Percentiles rank a stretch among this genome's conserved stretches.
phyloP scores from a whole-genome alignment of 495 filamentous ascomycete genomes.

The Hypoxylon trugodes region DNA sequence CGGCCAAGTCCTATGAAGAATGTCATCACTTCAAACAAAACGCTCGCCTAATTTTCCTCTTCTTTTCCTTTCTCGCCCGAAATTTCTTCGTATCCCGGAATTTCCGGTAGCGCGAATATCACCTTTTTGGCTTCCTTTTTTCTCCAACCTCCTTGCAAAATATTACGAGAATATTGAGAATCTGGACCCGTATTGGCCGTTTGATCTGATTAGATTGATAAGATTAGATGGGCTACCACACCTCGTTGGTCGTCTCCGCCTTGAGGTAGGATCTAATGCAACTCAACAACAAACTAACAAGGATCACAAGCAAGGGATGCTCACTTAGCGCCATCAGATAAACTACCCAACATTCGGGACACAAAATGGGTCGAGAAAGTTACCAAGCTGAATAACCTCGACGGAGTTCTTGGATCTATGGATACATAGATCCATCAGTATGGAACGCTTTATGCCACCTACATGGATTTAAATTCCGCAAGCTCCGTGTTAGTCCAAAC shows the following conservation, averaged over 20 bases:
- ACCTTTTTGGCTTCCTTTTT: background rate
- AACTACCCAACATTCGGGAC: slow-evolving; percentile 15
- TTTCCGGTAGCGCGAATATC: slow-evolving; percentile 1
- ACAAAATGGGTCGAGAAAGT: background rate
- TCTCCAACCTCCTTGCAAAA: background rate
- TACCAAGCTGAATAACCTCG: no score
- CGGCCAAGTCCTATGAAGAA: background rate
- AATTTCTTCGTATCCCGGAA: background rate
- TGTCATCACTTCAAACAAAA: no score
- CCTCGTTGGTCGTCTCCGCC: slow-evolving; percentile 22
- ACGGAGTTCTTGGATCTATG: no score
- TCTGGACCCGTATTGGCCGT: slow-evolving; percentile 29
- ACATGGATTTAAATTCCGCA: background rate
- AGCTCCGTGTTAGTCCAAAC: background rate
- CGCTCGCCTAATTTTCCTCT: no score
- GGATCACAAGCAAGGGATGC: slow-evolving; percentile 7
- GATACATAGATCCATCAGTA: no score
- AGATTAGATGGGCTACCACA: slow-evolving; percentile 42
- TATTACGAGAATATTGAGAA: slow-evolving; percentile 29
- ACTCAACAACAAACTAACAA: slow-evolving; percentile 8
- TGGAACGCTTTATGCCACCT: background rate
- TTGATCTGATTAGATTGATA: slow-evolving; percentile 46
- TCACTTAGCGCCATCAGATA: slow-evolving; percentile 40
- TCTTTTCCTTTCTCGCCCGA: no score
- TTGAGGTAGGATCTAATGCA: slow-evolving; percentile 13